Evolutionary conservation across 768 basidiomycete genomes (phyloP).

Genomic region (Tylopilus felleus): DNA sequence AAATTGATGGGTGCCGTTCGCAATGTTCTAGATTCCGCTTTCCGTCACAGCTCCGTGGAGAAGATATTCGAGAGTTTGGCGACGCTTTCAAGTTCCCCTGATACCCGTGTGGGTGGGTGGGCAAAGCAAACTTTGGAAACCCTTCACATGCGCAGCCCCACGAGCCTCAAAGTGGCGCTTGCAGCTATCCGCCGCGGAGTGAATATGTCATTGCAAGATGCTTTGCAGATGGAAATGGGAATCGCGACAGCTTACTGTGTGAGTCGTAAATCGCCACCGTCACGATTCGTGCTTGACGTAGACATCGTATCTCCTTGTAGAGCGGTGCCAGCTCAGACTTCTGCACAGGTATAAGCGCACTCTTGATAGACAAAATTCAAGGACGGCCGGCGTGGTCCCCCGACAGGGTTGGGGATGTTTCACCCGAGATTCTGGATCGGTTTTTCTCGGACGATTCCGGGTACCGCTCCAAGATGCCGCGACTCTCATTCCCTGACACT

Average conservation of each 20-base stretch:
- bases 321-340: conserved; percentile 82
- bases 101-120: conserved; percentile 61
- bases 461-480: conserved; percentile 44
- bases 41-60: conserved; percentile 68
- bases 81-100: conserved; percentile 37
- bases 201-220: conserved; percentile 55
- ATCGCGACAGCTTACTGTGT: conserved; percentile 91
- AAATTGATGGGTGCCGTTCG: conserved; percentile 61
- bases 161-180: conserved; percentile 88
- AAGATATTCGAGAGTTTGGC: conserved; percentile 59
- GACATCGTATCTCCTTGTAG: conserved; percentile 37
- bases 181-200: conserved; percentile 73
- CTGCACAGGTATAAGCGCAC: conserved; percentile 69
- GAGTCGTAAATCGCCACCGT: conserved; percentile 35
- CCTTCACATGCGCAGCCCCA: conserved; percentile 77
- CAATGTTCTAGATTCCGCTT: conserved; percentile 77
- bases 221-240: conserved; percentile 79
- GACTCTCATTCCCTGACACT: conserved; percentile 40
- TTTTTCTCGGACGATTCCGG: conserved; percentile 66
- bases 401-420: conserved; percentile 54
- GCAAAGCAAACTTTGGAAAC: conserved; percentile 63
- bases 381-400: conserved; percentile 72
- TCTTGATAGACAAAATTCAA: conserved; percentile 52
- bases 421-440: conserved; percentile 49
- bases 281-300: conserved; percentile 10